A percentile compares a stretch with the other conserved stretches of the same genome.
phyloP scores from a whole-genome alignment of 148 eudicot genomes.

The Bassia scoparia region DNA sequence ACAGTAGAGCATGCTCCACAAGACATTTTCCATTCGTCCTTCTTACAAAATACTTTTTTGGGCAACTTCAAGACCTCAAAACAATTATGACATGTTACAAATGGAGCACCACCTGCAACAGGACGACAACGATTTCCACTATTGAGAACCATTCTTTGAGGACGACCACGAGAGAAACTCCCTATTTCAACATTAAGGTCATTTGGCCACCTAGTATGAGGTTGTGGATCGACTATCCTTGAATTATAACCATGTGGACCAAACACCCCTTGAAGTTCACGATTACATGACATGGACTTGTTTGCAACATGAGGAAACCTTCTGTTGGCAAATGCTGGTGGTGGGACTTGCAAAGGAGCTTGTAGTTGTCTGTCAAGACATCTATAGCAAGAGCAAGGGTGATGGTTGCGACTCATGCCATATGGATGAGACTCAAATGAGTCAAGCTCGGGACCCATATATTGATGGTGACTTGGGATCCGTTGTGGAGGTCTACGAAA shows the following conservation, averaged over 20 bases:
- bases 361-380: constrained; percentile 49
- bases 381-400: constrained; percentile 63
- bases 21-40: constrained; percentile 50
- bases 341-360: constrained; percentile 36
- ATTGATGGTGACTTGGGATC: constrained; percentile 38
- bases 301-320: constrained; percentile 40
- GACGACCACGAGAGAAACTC: constrained; percentile 37
- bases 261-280: constrained; percentile 33
- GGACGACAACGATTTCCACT: constrained; percentile 51
- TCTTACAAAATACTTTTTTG: constrained; percentile 39
- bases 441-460: constrained; percentile 41
- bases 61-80: constrained; percentile 72
- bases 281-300: constrained; percentile 36
- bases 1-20: constrained; percentile 78
- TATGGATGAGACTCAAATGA: constrained; percentile 43
- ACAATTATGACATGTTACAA: constrained; percentile 72
- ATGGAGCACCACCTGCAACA: constrained; percentile 82
- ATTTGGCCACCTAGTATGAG: constrained; percentile 47
- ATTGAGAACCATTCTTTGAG: constrained; percentile 44
- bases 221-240: constrained; percentile 30
- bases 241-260: constrained; percentile 41
- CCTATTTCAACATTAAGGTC: constrained; percentile 45
- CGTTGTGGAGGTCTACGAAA: constrained; percentile 41
- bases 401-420: constrained; percentile 41
- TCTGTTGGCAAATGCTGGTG: constrained; percentile 37